Percentiles rank a stretch among this genome's conserved stretches.
phyloP scores from a whole-genome alignment of 306 rosid genomes.

The Citrullus colocynthis region DNA sequence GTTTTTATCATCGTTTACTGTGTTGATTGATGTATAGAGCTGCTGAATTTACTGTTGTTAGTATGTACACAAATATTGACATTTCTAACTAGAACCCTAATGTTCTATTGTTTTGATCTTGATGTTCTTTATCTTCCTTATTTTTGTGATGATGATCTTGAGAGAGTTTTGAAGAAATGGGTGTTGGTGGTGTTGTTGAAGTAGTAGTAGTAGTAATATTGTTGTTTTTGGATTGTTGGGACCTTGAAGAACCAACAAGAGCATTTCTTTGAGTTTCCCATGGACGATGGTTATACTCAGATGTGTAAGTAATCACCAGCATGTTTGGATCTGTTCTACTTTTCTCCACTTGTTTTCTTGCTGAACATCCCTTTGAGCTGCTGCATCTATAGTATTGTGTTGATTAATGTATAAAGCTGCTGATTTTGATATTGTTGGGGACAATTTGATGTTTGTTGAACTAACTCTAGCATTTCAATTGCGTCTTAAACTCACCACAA shows the following conservation, averaged over 20 bases:
- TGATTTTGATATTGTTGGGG: too few species aligned
- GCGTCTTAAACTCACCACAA: too few species aligned
- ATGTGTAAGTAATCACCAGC: slow-evolving; percentile 60
- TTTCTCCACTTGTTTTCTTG: slow-evolving; percentile 65
- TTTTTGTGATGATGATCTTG: not conserved
- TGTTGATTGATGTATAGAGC: too few species aligned
- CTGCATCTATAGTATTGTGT: slow-evolving; percentile 47
- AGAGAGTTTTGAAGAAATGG: not conserved
- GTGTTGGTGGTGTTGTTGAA: not conserved
- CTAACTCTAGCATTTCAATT: too few species aligned
- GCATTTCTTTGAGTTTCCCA: slow-evolving; percentile 70
- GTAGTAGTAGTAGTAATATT: too few species aligned
- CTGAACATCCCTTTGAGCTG: slow-evolving; percentile 60
- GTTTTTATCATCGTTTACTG: too few species aligned
- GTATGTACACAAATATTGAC: too few species aligned
- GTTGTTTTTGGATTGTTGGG: slow-evolving; percentile 32
- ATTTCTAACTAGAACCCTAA: too few species aligned
- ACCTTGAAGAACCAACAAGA: slow-evolving; percentile 48
- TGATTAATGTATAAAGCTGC: too few species aligned
- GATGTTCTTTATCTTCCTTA: not conserved
- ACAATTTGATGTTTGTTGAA: too few species aligned
- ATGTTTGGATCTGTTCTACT: slow-evolving; percentile 60
- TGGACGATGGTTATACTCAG: slow-evolving; percentile 59
- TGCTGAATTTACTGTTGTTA: too few species aligned
- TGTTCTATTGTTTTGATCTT: not conserved